A percentile compares a stretch with the other conserved stretches of the same genome.
Evolutionary conservation across 1,284 basidiomycete genomes (phyloP).

Genomic region (Sporisorium sorghi): DNA sequence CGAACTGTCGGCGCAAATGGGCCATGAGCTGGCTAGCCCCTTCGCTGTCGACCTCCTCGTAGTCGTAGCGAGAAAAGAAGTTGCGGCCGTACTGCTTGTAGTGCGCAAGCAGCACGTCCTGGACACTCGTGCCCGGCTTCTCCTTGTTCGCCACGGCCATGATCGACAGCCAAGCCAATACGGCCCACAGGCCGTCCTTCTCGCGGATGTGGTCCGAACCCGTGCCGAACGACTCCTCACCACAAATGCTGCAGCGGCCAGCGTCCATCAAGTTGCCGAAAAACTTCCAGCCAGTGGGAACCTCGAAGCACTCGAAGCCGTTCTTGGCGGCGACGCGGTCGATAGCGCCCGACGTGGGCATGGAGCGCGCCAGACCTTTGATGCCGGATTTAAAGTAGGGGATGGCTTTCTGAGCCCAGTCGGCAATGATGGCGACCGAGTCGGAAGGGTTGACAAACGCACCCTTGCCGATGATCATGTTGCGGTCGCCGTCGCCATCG

Average conservation of each 20-base stretch:
- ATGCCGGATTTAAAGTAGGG: constrained; percentile 94
- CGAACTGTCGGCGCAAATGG: constrained; percentile 80
- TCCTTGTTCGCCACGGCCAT: constrained; percentile 90
- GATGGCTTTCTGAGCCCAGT: constrained; percentile 91
- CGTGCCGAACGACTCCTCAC: constrained; percentile 99
- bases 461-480: constrained; percentile 99
- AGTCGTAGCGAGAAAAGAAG: constrained; percentile 97
- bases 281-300: constrained; percentile 99
- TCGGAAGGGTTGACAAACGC: constrained; percentile 98
- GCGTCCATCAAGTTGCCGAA: constrained; percentile 99
- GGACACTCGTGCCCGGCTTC: constrained; percentile 62
- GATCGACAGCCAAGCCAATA: constrained; percentile 97
- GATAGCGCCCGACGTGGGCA: constrained; percentile 97
- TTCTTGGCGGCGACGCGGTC: constrained; percentile 95
- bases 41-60: constrained; percentile 94
- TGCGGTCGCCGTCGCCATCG: constrained; percentile 96
- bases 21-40: constrained; percentile 88
- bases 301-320: constrained; percentile 93
- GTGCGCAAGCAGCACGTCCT: constrained; percentile 78
- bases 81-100: constrained; percentile 94
- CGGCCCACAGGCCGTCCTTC: constrained; percentile 98
- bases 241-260: constrained; percentile 94
- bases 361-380: constrained; percentile 93
- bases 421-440: constrained; percentile 97
- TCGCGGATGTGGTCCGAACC: constrained; percentile 99